Evolutionary conservation across 2,329 filamentous ascomycete species (phyloP), one percentile per base, ranked within the genome.

Genomic region (Fusarium sp.): DNA sequence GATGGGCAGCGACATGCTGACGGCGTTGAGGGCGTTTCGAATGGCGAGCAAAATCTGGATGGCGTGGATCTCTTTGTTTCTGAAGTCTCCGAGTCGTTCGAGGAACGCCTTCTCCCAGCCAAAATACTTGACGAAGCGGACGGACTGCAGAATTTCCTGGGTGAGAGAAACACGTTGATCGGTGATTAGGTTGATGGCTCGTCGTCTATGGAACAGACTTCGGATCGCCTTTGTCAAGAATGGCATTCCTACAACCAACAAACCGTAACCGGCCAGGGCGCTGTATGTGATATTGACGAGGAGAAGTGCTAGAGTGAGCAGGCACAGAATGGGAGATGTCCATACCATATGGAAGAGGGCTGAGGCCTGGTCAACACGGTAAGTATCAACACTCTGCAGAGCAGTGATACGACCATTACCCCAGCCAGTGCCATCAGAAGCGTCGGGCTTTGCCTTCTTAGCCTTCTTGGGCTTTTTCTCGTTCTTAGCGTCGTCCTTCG

Each of bases 71-170:
- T 98, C 95, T 62, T 86, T 86, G 52, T 84, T 84, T 59, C 95
- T 88, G 64, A 97, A 91, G 24, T 89, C 85, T 49, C 88, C 87
- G 17, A 97, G 84, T 15, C 94, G 89, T 50, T 89, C 84, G 14
- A 97, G 82, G 75, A 98, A 97, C 33, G 92, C 91, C 59, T 87
- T 90, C 77, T 98, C 95, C 95, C 95, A 98, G 9, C 94, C 94
- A 76, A 97, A 98, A 78, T 89, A 97, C 78, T 98, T 98, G 80
- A 98, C 95, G 75, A 98, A 97, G 26, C 94, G 88, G 24, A 97
- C 94, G 0, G 93, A 92, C 71, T 94, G 91, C 15, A 98, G 75
- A 51, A 98, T 97, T 76, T 98, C 95, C 76, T 97, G 94, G 0
- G 94, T 97, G 33, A 98, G 82, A 52, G 92, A 92, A 9, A 98